These are phyloP conservation scores for Trichoderma sp. DNA, from an alignment of 2,329 filamentous ascomycete genomes.

Conservation along the genomic window DNA sequence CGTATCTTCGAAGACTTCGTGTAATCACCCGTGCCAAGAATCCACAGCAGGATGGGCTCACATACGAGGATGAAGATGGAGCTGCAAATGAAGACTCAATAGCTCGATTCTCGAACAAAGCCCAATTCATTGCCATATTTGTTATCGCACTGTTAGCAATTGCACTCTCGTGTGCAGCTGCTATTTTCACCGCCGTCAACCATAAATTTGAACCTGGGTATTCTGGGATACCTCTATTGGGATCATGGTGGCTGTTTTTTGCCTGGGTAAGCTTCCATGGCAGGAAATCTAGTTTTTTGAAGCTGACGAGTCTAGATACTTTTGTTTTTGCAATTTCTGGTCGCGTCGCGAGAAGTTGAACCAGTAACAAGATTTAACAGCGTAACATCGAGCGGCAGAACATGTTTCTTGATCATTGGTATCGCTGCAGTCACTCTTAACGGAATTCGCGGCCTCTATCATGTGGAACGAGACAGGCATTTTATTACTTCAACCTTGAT, in stretches of 20 bases:
- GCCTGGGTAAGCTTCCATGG: background rate
- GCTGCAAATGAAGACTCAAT: conserved; percentile 3
- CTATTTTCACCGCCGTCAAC: conserved; percentile 3
- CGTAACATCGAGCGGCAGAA: background rate
- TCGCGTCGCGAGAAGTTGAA: background rate
- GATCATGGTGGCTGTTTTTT: background rate
- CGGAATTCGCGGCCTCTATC: background rate
- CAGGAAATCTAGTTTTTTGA: background rate
- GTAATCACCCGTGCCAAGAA: background rate
- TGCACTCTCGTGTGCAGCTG: background rate
- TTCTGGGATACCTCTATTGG: background rate
- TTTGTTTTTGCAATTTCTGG: background rate
- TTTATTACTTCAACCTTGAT: background rate
- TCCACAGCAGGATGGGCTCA: background rate
- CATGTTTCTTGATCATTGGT: background rate
- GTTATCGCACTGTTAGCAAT: background rate
- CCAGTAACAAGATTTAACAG: conserved; percentile 1
- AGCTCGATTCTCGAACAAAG: conserved; percentile 6
- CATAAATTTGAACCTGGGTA: background rate
- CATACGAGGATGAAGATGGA: conserved; percentile 9
- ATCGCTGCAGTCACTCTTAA: background rate
- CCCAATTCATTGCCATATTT: background rate
- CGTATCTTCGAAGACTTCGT: background rate
- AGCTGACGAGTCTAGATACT: background rate
- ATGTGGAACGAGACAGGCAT: background rate